Percentiles rank a stretch among this genome's conserved stretches.
Conservation (phyloP, 768 basidiomycete genomes). For the Lactarius pseudohatsudake region DNA sequence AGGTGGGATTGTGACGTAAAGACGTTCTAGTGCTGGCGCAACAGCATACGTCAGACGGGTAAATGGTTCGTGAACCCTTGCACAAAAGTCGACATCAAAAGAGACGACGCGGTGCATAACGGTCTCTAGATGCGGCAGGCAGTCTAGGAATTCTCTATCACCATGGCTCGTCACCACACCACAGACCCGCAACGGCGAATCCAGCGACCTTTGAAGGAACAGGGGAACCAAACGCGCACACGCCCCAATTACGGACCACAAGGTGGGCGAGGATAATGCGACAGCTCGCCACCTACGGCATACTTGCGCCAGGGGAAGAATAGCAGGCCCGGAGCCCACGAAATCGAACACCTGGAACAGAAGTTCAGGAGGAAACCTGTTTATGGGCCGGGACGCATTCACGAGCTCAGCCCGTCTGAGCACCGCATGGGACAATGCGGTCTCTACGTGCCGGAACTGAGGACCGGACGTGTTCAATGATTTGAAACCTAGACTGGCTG, state of each 20-base stretch:
- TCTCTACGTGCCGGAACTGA: background rate
- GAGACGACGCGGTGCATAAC: background rate
- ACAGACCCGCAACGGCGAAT: background rate
- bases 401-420: background rate
- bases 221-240: constrained; percentile 10
- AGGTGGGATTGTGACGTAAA: constrained; percentile 2
- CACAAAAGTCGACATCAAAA: background rate
- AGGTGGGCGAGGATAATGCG: constrained; percentile 3
- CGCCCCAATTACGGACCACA: constrained; percentile 9
- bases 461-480: constrained; percentile 1
- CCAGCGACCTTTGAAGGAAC: constrained; percentile 8
- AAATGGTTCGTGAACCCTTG: constrained; percentile 3
- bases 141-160: constrained; percentile 1
- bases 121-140: background rate
- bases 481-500: background rate
- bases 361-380: constrained; percentile 7
- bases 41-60: background rate
- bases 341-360: constrained; percentile 6
- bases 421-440: constrained; percentile 13
- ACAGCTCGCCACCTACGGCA: background rate
- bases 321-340: constrained; percentile 1
- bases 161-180: background rate
- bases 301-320: constrained; percentile 5
- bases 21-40: constrained; percentile 3
- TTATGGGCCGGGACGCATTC: background rate